Conservation (phyloP, 225 moss, liverwort and hornwort genomes). For the Straminergon stramineum region DNA sequence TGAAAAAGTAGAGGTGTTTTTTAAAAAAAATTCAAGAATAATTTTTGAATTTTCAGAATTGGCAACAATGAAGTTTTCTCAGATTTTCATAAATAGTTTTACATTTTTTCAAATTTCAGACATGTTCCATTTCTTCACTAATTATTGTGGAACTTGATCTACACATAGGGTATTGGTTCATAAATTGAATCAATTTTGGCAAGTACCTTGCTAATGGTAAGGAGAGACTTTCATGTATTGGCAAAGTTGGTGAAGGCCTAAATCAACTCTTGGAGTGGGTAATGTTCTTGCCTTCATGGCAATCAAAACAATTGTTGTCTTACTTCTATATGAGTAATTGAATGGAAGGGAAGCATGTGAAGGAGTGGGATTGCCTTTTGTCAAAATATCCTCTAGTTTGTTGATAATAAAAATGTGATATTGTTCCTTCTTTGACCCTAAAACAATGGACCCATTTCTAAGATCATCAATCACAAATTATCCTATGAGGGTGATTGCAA, state of each 20-base stretch:
- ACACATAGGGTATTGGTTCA: not conserved
- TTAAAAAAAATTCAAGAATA: too few relatives aligned
- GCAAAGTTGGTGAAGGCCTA: not conserved
- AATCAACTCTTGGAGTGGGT: not conserved
- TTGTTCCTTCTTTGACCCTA: not conserved
- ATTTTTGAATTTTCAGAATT: too few relatives aligned
- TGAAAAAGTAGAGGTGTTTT: too few relatives aligned
- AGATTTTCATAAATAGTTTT: too few relatives aligned
- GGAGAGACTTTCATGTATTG: not conserved
- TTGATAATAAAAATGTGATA: not conserved
- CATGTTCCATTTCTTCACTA: too few relatives aligned
- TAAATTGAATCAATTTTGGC: not conserved
- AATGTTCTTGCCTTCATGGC: too few relatives aligned
- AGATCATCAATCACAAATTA: not conserved
- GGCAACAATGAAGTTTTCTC: too few relatives aligned
- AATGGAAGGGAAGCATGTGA: not conserved
- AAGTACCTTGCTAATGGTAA: not conserved
- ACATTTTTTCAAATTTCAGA: too few relatives aligned
- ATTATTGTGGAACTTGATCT: too few relatives aligned
- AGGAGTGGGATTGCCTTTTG: not conserved
- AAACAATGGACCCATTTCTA: accelerated
- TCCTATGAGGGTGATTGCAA: too few relatives aligned
- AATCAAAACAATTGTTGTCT: not conserved
- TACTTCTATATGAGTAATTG: not conserved
- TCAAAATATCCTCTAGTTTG: not conserved